Evolutionary conservation across 768 basidiomycete genomes (phyloP), one percentile per base, ranked within the genome.

Genomic region (Collybia nuda): DNA sequence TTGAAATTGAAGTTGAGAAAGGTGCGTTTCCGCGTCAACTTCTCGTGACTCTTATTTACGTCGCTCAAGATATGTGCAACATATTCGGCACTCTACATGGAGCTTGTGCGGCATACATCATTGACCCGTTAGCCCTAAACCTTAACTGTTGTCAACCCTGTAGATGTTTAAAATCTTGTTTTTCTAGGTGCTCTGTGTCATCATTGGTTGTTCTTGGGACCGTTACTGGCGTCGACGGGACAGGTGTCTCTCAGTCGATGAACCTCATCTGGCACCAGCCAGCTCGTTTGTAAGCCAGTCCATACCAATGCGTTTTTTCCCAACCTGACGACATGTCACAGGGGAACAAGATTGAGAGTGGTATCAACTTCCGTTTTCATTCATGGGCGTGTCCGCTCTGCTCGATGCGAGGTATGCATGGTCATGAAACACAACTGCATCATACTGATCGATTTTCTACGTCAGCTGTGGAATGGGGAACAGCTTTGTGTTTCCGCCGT

Each of bases 11-110:
- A 3, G 67, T 78, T 7, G 63, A 64, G 3, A 53, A 64, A 64
- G 73, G 74, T 71, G 48, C 35, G 62, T 26, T 29, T 1, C 24
- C 7, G 6, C 4, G 19, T 17, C n/a, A n/a, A 41, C 9, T 22
- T 50, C 15, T 40, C 38, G 12, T 32, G 12, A 5, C 12, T 11
- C 42, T n/a, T 29, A 8, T 29, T 14, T 19, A 8, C 7, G 4
- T 47, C 49, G 23, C 28, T 35, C 3, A 44, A 84, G 83, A 83
- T 47, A 84, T 85, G 82, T 67, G 80, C 52, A 84, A 84, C 44
- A 57, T 68, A 14, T 62, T 61, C 45, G 70, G 75, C 6, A 72
- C 66, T 15, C 48, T 85, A n/a, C 83, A 85, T 45, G 83, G 82
- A 1, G 81, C 70, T 5, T 84, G 81, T 56, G 73, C 78, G 3